phyloP scores from a whole-genome alignment of 306 rosid genomes.

The Trifolium pratense region DNA sequence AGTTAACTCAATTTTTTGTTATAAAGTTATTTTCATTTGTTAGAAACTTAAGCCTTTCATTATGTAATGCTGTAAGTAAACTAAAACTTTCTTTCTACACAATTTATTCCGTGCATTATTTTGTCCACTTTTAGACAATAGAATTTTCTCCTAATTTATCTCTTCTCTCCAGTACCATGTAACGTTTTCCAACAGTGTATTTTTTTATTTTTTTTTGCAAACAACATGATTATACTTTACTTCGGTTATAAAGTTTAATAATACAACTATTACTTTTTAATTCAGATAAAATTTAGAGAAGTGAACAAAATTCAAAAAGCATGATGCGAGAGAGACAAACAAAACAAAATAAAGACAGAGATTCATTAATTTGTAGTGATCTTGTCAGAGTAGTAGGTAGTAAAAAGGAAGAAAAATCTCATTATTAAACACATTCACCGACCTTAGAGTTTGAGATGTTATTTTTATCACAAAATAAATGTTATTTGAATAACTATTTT shows the following conservation, averaged over 20 bases:
- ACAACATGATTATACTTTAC: no score
- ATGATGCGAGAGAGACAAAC: background rate
- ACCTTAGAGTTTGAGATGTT: no score
- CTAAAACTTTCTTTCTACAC: background rate
- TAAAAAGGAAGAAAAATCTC: background rate
- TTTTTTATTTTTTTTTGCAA: no score
- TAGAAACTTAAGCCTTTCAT: background rate
- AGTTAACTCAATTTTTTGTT: constrained; percentile 25
- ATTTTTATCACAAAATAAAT: no score
- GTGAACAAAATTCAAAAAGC: background rate
- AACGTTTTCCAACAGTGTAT: background rate
- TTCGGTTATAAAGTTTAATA: background rate
- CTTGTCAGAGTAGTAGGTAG: background rate
- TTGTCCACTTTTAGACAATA: background rate
- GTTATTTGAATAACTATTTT: no score
- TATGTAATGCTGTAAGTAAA: background rate
- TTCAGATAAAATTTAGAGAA: background rate
- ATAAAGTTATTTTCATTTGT: background rate
- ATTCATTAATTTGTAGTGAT: background rate
- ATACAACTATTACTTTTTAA: no score
- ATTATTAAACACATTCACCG: background rate
- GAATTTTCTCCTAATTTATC: background rate
- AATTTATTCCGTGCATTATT: background rate
- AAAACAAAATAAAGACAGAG: background rate
- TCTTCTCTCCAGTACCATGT: no score